phyloP scores from a whole-genome alignment of 352 stramenopile genomes.

The Phytophthora megakarya region DNA sequence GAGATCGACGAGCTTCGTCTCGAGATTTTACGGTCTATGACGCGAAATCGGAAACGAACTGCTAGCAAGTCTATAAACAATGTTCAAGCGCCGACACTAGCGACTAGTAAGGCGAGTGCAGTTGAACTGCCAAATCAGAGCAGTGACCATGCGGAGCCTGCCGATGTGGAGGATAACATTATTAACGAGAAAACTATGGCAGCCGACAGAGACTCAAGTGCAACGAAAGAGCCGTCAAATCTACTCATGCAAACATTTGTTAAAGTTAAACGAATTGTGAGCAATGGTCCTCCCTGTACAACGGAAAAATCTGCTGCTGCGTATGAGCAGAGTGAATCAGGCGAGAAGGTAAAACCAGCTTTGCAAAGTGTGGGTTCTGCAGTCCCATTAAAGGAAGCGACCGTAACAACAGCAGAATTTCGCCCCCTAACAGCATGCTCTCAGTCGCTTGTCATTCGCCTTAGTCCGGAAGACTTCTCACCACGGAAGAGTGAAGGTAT shows the following conservation, averaged over 20 bases:
- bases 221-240: neutral
- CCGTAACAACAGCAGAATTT: slow-evolving; percentile 37
- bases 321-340: slow-evolving; percentile 6
- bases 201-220: neutral
- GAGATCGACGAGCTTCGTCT: slow-evolving; percentile 50
- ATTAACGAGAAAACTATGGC: neutral
- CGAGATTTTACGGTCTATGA: slow-evolving; percentile 57
- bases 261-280: neutral
- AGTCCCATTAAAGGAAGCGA: slow-evolving; percentile 1
- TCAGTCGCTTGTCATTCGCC: slow-evolving; percentile 72
- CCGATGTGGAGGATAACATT: neutral
- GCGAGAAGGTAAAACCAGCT: slow-evolving; percentile 2
- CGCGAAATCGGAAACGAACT: slow-evolving; percentile 36
- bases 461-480: slow-evolving; percentile 61
- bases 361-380: neutral
- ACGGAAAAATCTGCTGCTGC: slow-evolving; percentile 12
- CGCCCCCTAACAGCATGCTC: slow-evolving; percentile 65
- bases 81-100: neutral
- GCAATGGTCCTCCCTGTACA: neutral
- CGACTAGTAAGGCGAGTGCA: neutral
- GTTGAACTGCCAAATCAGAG: neutral
- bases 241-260: neutral
- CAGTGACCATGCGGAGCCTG: neutral
- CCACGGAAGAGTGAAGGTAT: slow-evolving; percentile 26
- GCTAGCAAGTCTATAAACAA: slow-evolving; percentile 13